Evolutionary conservation across 1,284 basidiomycete genomes (phyloP).

Genomic region (Kalmanozyma brasiliensis): DNA sequence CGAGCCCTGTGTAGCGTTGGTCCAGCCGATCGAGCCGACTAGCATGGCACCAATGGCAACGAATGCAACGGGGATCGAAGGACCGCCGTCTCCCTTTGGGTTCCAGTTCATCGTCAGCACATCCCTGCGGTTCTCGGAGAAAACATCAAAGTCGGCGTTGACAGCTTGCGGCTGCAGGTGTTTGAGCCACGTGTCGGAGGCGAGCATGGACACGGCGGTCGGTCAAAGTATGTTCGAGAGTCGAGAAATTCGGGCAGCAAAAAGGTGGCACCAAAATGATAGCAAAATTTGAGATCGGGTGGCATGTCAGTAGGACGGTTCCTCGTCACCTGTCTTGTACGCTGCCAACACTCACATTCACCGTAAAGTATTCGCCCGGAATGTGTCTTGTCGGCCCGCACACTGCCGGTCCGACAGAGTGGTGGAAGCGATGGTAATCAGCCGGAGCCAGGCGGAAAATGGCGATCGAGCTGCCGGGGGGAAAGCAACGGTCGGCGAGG

Average conservation of each 20-base stretch:
- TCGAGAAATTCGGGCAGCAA: background rate
- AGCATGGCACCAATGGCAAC: conserved; percentile 71
- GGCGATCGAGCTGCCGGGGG: conserved; percentile 70
- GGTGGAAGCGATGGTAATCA: conserved; percentile 96
- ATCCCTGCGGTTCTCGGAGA: conserved; percentile 55
- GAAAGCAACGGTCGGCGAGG: conserved; percentile 69
- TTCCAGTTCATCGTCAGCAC: conserved; percentile 51
- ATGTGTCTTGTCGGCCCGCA: conserved; percentile 71
- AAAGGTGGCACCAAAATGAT: conserved; percentile 11
- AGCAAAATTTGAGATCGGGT: background rate
- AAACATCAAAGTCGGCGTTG: conserved; percentile 62
- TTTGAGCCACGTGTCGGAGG: conserved; percentile 3
- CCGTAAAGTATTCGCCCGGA: conserved; percentile 65
- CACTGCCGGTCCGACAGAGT: conserved; percentile 80
- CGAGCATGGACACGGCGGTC: background rate
- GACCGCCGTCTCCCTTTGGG: conserved; percentile 22
- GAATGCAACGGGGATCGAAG: conserved; percentile 37
- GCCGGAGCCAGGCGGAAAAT: conserved; percentile 83
- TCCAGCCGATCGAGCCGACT: conserved; percentile 77
- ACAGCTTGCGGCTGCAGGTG: conserved; percentile 55
- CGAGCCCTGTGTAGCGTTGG: conserved; percentile 80
- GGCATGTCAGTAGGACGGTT: too few species aligned
- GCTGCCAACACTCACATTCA: conserved; percentile 77
- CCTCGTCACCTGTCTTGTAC: too few species aligned
- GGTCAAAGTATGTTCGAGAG: conserved; percentile 1